Base-by-base conservation (phyloP, 75 land plant genomes). In the Pseudotsuga menziesii region DNA sequence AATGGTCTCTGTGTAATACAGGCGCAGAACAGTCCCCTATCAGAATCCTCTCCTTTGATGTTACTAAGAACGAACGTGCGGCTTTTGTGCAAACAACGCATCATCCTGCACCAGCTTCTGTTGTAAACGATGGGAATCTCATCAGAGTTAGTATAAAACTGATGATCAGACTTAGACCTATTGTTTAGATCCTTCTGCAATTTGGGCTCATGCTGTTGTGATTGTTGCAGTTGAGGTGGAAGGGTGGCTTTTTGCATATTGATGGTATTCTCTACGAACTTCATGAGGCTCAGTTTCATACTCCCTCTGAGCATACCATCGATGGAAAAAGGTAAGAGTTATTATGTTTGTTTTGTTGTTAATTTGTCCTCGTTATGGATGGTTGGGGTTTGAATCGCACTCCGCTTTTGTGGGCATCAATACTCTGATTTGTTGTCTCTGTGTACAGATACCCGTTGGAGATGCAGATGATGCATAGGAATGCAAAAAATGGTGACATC, bases 231-330 rank as follows among this genome's bases (percentile, higher is more conserved):
- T 12, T 82, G 63, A 48, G 75, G 60, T 82, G 80, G 80, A 56
- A 56, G 29, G 81, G 57, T 14, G 85, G 85, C 55, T n/a, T 27
- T 15, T 26, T 84, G 16, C 44, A 60, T 41, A 81, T 84, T 14
- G 73, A 84, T 25, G 85, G 83, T 25, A 80, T 75, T 22, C 56
- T 75, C 29, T 80, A 77, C 48, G n/a, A 15, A 4, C 83, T 86
- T 17, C 64, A 52, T 32, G 82, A 83, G 39, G 56, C 57, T 36
- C 87, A 84, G 56, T 86, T 85, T 77, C 88, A 86, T 56, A 74
- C 82, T 20, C 88, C 88, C 23, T 83, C 85, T 6, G 86, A 86
- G 82, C 88, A 86, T 75, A 78, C 82, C 60, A 61, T 86, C 59
- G 72, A 86, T 66, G 83, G 86, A 23, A 29, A 29, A 48, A 77